A percentile compares a stretch with the other conserved stretches of the same genome.
phyloP scores from a whole-genome alignment of 257 asterid genomes.

The Thymus quinquecostatus region DNA sequence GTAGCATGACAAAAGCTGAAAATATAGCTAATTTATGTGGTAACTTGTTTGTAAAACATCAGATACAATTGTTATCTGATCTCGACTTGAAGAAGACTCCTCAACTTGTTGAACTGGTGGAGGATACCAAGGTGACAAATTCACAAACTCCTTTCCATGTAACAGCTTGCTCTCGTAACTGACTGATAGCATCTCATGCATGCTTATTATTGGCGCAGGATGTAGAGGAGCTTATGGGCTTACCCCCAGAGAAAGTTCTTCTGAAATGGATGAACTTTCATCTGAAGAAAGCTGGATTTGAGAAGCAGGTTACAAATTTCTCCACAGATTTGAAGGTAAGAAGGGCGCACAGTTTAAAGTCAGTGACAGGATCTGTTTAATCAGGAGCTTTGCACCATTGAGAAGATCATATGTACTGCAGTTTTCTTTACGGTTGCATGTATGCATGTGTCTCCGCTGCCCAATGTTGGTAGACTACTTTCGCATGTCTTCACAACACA shows the following conservation, averaged over 20 bases:
- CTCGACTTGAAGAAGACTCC: conserved; percentile 92
- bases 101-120: conserved; percentile 86
- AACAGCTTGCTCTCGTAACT: neutral
- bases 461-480: neutral
- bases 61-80: conserved; percentile 95
- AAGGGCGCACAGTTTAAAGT: neutral
- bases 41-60: conserved; percentile 31
- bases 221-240: conserved; percentile 85
- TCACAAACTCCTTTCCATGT: conserved; percentile 22
- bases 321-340: conserved; percentile 92
- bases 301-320: conserved; percentile 74
- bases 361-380: conserved; percentile 7
- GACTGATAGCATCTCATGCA: conserved; percentile 1
- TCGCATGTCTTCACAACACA: conserved; percentile 5
- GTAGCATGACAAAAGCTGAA: conserved; percentile 11
- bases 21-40: conserved; percentile 8
- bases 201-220: conserved; percentile 46
- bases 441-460: no score
- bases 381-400: conserved; percentile 13
- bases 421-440: neutral
- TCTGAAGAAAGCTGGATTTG: conserved; percentile 79
- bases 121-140: conserved; percentile 74
- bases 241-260: conserved; percentile 79
- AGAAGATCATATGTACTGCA: neutral
- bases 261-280: conserved; percentile 97